Evolutionary conservation across 495 filamentous ascomycete species (phyloP).

Genomic region (Aspergillus heteromorphus): DNA sequence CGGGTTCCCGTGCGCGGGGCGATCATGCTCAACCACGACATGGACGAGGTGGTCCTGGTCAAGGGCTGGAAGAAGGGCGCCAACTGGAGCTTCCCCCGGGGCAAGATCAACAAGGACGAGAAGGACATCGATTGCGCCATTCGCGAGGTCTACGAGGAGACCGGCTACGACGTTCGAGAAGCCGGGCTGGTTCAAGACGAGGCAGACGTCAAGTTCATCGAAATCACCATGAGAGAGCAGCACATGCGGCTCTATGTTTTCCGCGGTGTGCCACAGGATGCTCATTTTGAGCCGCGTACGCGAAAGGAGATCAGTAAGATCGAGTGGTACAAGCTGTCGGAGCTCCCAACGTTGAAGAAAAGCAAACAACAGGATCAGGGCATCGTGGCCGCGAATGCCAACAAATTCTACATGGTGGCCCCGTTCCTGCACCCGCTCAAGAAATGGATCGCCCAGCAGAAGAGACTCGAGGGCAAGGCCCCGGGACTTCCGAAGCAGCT

Average conservation of each 20-base stretch:
- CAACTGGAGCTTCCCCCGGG: slow-evolving; percentile 92
- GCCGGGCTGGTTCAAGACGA: slow-evolving; percentile 66
- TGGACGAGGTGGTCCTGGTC: slow-evolving; percentile 88
- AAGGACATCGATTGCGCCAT: slow-evolving; percentile 87
- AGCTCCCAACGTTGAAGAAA: slow-evolving; percentile 77
- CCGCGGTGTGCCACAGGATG: slow-evolving; percentile 77
- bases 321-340: slow-evolving; percentile 82
- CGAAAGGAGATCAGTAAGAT: slow-evolving; percentile 97
- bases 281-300: slow-evolving; percentile 80
- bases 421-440: slow-evolving; percentile 82
- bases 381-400: slow-evolving; percentile 54
- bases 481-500: slow-evolving; percentile 14
- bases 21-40: slow-evolving; percentile 81
- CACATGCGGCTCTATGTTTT: slow-evolving; percentile 89
- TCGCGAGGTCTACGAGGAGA: slow-evolving; percentile 93
- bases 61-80: slow-evolving; percentile 97
- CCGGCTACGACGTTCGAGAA: slow-evolving; percentile 72
- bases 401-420: slow-evolving; percentile 97
- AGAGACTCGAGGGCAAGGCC: slow-evolving; percentile 53
- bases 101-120: slow-evolving; percentile 97
- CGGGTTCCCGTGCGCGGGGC: slow-evolving; percentile 90
- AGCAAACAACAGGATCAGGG: slow-evolving; percentile 52
- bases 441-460: slow-evolving; percentile 85
- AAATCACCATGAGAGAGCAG: slow-evolving; percentile 86
- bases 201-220: slow-evolving; percentile 68